A percentile compares a stretch with the other conserved stretches of the same genome.
Conservation (phyloP, 352 stramenopile species). For the Peronospora destructor region DNA sequence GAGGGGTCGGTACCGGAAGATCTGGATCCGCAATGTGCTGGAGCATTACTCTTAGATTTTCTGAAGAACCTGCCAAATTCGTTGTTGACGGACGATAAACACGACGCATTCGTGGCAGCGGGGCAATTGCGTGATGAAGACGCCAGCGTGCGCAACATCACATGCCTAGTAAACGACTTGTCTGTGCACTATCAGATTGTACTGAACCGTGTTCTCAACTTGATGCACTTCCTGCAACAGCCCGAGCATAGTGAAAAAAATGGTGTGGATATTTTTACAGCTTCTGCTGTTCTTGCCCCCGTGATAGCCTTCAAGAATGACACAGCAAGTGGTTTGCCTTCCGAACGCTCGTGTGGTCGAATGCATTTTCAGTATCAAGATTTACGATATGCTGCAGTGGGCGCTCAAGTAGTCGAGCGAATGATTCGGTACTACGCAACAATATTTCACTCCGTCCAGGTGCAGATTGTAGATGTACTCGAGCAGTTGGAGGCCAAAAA, state of each 20-base stretch:
- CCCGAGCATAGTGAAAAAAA: conserved; percentile 56
- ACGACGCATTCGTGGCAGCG: conserved; percentile 73
- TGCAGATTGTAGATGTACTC: conserved; percentile 56
- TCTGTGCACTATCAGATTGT: conserved; percentile 62
- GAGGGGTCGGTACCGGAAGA: conserved; percentile 53
- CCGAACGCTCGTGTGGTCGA: conserved; percentile 36
- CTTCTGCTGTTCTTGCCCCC: conserved; percentile 55
- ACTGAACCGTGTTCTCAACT: conserved; percentile 57
- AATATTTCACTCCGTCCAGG: conserved; percentile 68
- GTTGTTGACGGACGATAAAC: conserved; percentile 69
- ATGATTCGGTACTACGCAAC: conserved; percentile 72
- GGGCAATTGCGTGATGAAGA: conserved; percentile 65
- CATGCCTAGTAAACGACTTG: conserved; percentile 71
- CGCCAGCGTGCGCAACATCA: conserved; percentile 69
- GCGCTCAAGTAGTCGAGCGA: conserved; percentile 64
- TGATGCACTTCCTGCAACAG: conserved; percentile 62
- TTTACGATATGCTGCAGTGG: conserved; percentile 64
- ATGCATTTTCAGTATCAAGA: conserved; percentile 63
- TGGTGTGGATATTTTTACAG: conserved; percentile 55
- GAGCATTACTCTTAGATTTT: conserved; percentile 70
- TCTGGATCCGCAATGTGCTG: conserved; percentile 55
- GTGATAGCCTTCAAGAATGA: conserved; percentile 80
- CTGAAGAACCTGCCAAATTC: conserved; percentile 71
- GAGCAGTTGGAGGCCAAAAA: conserved; percentile 63
- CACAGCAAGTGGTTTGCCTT: conserved; percentile 25